phyloP scores from a whole-genome alignment of 1,284 basidiomycete species.

The Ceratobasidium sp. region DNA sequence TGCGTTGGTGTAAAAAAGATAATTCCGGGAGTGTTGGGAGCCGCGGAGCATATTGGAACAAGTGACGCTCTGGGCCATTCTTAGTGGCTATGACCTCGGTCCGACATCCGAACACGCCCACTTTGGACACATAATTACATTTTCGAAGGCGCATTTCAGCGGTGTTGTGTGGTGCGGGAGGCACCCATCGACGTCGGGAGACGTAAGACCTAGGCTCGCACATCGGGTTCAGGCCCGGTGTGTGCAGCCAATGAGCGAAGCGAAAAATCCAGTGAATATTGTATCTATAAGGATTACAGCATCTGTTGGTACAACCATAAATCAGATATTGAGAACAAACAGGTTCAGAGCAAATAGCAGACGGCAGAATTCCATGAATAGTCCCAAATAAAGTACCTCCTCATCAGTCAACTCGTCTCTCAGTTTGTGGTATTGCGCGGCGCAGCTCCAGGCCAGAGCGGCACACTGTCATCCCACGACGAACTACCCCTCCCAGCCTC shows the following conservation, averaged over 20 bases:
- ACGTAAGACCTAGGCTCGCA: constrained; percentile 12
- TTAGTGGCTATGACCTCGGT: constrained; percentile 31
- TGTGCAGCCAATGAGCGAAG: constrained; percentile 22
- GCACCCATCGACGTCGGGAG: constrained; percentile 27
- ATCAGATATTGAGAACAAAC: constrained; percentile 1
- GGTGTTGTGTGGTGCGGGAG: constrained; percentile 22
- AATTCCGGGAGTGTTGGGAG: not conserved
- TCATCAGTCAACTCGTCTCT: not conserved
- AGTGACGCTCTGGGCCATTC: constrained; percentile 4
- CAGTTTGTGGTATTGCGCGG: constrained; percentile 2
- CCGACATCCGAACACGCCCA: constrained; percentile 26
- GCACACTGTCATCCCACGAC: constrained; percentile 31
- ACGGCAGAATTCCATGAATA: constrained; percentile 17
- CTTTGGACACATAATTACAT: constrained; percentile 20
- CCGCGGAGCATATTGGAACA: constrained; percentile 13
- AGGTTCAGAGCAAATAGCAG: constrained; percentile 5
- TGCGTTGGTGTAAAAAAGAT: constrained; percentile 15
- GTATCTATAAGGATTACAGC: constrained; percentile 27
- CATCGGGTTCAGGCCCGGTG: constrained; percentile 19
- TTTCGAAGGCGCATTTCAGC: constrained; percentile 43
- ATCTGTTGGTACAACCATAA: constrained; percentile 27
- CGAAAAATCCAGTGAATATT: constrained; percentile 5
- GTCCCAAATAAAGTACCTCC: constrained; percentile 13
- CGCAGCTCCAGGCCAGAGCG: constrained; percentile 8
- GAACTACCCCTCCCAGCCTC: constrained; percentile 14